Conservation (phyloP, 768 basidiomycete genomes). For the Termitomyces sp. region DNA sequence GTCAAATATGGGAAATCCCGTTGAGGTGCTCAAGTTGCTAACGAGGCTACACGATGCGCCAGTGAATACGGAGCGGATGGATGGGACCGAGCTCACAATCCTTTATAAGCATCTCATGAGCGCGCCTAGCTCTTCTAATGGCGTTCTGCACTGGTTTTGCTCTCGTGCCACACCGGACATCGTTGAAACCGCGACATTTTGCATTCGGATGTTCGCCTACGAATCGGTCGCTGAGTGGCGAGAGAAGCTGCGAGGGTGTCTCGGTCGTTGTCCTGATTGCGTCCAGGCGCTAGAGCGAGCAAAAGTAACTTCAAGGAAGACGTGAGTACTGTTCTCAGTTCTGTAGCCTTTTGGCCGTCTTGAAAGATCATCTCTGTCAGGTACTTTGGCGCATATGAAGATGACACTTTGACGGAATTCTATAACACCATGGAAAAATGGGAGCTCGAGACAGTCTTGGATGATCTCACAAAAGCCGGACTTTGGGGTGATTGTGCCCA, state of each 20-base stretch:
- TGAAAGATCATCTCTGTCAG: constrained; percentile 30
- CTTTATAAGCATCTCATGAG: constrained; percentile 53
- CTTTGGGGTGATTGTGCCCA: constrained; percentile 14
- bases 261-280: constrained; percentile 65
- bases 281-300: constrained; percentile 59
- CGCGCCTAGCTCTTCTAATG: constrained; percentile 30
- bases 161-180: constrained; percentile 48
- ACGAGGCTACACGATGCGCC: constrained; percentile 52
- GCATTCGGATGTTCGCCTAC: constrained; percentile 80
- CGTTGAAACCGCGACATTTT: constrained; percentile 69
- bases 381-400: constrained; percentile 67
- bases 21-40: constrained; percentile 45
- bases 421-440: constrained; percentile 60
- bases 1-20: constrained; percentile 11
- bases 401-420: constrained; percentile 47
- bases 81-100: constrained; percentile 43
- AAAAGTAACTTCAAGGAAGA: constrained; percentile 58
- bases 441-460: constrained; percentile 51
- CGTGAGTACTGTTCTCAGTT: constrained; percentile 55
- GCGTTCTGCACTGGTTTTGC: constrained; percentile 80
- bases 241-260: constrained; percentile 44
- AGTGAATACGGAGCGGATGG: constrained; percentile 42
- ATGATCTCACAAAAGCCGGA: constrained; percentile 34
- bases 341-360: neutral
- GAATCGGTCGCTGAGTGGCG: constrained; percentile 65